Evolutionary conservation across 2,329 filamentous ascomycete species (phyloP), one percentile per base, ranked within the genome.

Genomic region (Trichoderma cornu-damae): DNA sequence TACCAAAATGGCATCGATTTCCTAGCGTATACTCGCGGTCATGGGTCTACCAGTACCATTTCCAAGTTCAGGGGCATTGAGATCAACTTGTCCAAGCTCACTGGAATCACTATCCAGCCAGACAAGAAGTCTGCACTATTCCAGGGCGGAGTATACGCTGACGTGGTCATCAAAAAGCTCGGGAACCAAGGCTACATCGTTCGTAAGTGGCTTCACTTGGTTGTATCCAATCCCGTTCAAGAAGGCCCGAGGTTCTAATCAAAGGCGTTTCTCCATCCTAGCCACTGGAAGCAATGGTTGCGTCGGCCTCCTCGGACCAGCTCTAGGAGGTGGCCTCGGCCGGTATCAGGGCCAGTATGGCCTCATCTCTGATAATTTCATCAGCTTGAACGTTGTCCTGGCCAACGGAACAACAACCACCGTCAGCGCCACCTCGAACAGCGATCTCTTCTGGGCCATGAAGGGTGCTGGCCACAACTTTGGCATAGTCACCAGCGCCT

Each of bases 361-460:
- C n/a, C 59, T 69, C 4, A 65, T 67, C 11, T 64, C 67, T 5
- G 73, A 75, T 56, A 68, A 71, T 32, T 65, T 73, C 30, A 37
- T 72, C 24, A 68, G 65, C 0, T 57, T 68, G 20, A 65, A 70
- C 16, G 61, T 73, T 1, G 71, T 73, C 4, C 60, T 68, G 5
- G 65, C 71, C 20, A 62, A 70, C 30, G 70, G 71, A 4, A 58
- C 59, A 4, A 44, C 64, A 9, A 55, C 59, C 4, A 59, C 44
- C 6, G 62, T 62, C 22, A 63, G 56, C 24, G 22, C 57, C 16
- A 66, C 58, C 3, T 59, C 68, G 26, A 48, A 72, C 18, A 59
- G 60, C 3, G 71, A 73, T 47, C 64, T 73, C 8, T 73, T 69
- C 59, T 73, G 71, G 71, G 71, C 65, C 1, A 67, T 71, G 34